These are phyloP conservation scores for Pugionium dolabratum DNA, from an alignment of 345 rosid genomes.

Conservation along the genomic window DNA sequence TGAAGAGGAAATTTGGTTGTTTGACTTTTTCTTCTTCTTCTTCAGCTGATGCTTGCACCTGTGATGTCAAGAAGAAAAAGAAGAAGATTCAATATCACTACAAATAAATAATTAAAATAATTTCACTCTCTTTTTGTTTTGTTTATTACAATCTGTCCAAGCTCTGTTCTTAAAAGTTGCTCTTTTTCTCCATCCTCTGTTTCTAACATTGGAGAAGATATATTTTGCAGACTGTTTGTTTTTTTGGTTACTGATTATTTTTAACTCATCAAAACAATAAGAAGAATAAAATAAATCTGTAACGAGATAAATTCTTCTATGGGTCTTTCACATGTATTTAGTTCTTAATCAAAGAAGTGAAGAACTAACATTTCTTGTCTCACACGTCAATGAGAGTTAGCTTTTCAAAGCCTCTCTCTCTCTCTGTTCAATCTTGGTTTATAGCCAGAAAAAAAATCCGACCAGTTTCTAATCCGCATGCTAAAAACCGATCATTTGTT, in stretches of 20 bases:
- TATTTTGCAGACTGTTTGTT: not conserved
- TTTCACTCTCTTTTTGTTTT: not conserved
- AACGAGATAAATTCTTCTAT: conserved; percentile 14
- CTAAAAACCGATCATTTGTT: conserved; percentile 22
- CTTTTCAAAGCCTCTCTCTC: conserved; percentile 8
- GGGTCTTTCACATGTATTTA: conserved; percentile 26
- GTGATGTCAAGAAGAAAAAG: conserved; percentile 27
- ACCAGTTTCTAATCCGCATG: conserved; percentile 25
- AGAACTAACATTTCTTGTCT: conserved; percentile 18
- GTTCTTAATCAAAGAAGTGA: conserved; percentile 27
- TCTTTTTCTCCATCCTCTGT: conserved; percentile 12
- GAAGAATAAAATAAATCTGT: conserved; percentile 18
- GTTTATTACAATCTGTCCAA: not conserved
- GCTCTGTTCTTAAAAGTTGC: not conserved
- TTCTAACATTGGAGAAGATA: conserved; percentile 20
- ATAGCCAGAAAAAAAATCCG: conserved; percentile 10
- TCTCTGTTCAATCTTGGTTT: conserved; percentile 25
- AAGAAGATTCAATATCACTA: conserved; percentile 28
- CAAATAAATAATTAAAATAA: not conserved
- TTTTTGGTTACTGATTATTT: conserved; percentile 1
- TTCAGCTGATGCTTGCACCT: conserved; percentile 31
- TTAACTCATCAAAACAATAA: conserved; percentile 4
- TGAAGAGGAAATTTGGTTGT: conserved; percentile 95
- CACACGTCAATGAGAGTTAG: conserved; percentile 26
- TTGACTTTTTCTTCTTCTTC: conserved; percentile 31